phyloP scores from a whole-genome alignment of 495 filamentous ascomycete species.

The Glonium stellatum region DNA sequence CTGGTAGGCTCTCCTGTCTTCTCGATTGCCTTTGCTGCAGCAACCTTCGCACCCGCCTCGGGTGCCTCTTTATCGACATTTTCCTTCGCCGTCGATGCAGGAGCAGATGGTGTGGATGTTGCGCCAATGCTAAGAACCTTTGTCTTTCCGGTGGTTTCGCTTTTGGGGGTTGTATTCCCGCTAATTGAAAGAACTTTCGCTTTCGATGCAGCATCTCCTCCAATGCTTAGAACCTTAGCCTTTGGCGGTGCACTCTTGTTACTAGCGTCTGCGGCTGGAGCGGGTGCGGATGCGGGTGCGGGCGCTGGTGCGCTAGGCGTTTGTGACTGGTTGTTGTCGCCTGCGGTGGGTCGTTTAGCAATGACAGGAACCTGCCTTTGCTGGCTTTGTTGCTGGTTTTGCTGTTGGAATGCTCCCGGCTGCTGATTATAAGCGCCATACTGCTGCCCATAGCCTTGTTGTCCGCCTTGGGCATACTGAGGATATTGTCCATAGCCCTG shows the following conservation, averaged over 20 bases:
- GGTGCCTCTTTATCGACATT: conserved; percentile 51
- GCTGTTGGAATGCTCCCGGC: conserved; percentile 46
- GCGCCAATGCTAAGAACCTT: conserved; percentile 29
- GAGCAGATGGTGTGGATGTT: conserved; percentile 32
- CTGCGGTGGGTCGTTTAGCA: conserved; percentile 48
- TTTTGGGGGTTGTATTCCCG: conserved; percentile 44
- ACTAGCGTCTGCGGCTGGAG: conserved; percentile 38
- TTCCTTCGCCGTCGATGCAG: conserved; percentile 38
- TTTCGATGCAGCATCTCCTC: conserved; percentile 49
- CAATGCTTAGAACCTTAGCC: conserved; percentile 65
- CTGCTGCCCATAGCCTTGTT: conserved; percentile 37
- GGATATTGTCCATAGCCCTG: conserved; percentile 30
- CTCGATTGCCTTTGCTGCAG: conserved; percentile 74
- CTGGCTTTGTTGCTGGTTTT: conserved; percentile 48
- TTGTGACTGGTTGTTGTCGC: conserved; percentile 29
- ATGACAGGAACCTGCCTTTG: conserved; percentile 53
- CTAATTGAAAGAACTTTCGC: conserved; percentile 65
- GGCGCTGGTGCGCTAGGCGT: conserved; percentile 28
- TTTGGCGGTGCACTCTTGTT: conserved; percentile 47
- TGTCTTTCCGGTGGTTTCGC: conserved; percentile 36
- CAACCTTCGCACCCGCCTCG: conserved; percentile 57
- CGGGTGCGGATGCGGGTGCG: conserved; percentile 41
- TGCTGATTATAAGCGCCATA: conserved; percentile 42
- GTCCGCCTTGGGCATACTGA: conserved; percentile 27
- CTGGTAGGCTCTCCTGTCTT: conserved; percentile 58